Evolutionary conservation across 495 filamentous ascomycete genomes (phyloP).

Genomic region (Penicillium desertorum): DNA sequence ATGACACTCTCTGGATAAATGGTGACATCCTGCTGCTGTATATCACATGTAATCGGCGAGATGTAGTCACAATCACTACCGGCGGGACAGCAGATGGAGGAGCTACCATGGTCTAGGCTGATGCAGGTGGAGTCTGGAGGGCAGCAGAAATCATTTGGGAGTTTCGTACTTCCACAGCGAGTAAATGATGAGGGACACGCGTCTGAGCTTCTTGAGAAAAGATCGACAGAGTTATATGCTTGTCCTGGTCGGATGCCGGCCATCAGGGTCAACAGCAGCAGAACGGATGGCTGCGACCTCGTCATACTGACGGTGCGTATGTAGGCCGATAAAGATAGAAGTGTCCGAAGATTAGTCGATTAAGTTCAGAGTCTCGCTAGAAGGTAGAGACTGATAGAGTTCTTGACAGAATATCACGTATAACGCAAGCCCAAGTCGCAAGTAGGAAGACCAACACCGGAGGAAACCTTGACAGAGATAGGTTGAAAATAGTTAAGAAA

Average conservation of each 20-base stretch:
- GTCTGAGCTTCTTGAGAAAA: constrained; percentile 34
- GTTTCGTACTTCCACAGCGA: constrained; percentile 51
- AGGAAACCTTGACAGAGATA: constrained; percentile 5
- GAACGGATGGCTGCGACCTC: constrained; percentile 19
- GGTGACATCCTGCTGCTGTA: constrained; percentile 62
- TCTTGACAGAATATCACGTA: not conserved
- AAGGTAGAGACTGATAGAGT: not conserved
- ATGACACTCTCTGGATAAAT: constrained; percentile 59
- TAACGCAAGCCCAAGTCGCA: constrained; percentile 1
- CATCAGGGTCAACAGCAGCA: constrained; percentile 31
- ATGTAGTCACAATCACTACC: constrained; percentile 64
- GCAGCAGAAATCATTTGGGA: constrained; percentile 79
- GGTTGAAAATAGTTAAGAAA: constrained; percentile 6
- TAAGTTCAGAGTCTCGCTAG: not conserved
- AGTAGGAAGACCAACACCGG: constrained; percentile 9
- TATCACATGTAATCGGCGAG: constrained; percentile 68
- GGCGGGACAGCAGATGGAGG: constrained; percentile 75
- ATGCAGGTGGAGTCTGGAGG: constrained; percentile 59
- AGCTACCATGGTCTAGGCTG: constrained; percentile 61
- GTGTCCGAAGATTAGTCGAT: not conserved
- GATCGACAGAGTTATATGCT: constrained; percentile 29
- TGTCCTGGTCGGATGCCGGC: constrained; percentile 30
- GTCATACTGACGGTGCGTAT: constrained; percentile 22
- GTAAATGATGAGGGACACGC: constrained; percentile 50
- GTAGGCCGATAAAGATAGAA: not conserved